These are phyloP conservation scores for Trametes gibbosa DNA, from an alignment of 768 basidiomycete genomes.

Conservation along the genomic window DNA sequence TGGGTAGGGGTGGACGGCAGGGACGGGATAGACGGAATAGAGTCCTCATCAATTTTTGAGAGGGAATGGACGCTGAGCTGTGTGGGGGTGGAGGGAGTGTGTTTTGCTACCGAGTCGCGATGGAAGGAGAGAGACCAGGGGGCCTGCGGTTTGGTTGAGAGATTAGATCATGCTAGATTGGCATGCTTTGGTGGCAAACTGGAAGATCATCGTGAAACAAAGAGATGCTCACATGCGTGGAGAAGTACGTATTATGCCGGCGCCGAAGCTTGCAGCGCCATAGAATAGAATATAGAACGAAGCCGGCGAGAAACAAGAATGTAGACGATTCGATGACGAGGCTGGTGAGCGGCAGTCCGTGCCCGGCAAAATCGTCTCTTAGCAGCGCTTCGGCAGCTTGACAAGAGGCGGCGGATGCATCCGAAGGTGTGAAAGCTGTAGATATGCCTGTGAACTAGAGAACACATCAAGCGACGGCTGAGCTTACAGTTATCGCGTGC, in stretches of 20 bases:
- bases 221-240: neutral
- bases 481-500: neutral
- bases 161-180: no score
- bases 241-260: neutral
- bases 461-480: neutral
- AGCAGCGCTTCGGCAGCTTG: neutral
- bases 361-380: neutral
- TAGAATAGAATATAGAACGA: neutral
- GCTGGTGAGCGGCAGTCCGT: constrained; percentile 1
- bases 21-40: neutral
- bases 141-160: neutral
- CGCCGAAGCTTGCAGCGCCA: neutral
- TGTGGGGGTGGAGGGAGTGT: neutral
- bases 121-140: neutral
- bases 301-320: neutral
- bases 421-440: neutral
- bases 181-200: neutral
- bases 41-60: neutral
- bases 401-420: neutral
- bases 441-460: neutral
- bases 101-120: neutral
- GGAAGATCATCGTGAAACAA: neutral
- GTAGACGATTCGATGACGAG: constrained; percentile 1
- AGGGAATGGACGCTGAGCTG: neutral
- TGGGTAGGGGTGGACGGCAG: neutral